Evolutionary conservation across 2,329 filamentous ascomycete species (phyloP).

Genomic region (Gaeumannomyces tritici): DNA sequence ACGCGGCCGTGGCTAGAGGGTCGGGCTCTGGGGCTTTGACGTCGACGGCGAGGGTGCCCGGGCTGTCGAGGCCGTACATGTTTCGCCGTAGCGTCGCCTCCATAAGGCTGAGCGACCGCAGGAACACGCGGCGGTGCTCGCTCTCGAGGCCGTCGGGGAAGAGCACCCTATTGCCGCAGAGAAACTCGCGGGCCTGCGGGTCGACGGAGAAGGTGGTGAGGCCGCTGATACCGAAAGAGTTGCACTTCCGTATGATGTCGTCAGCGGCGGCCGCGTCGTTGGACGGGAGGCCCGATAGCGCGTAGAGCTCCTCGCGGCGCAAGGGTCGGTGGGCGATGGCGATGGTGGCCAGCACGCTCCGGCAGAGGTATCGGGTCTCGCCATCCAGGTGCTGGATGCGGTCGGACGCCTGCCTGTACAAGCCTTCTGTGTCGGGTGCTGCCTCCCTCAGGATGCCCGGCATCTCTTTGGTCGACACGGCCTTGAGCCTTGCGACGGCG

Average conservation of each 20-base stretch:
- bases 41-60: constrained; percentile 13
- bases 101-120: constrained; percentile 22
- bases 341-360: constrained; percentile 20
- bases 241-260: constrained; percentile 22
- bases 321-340: constrained; percentile 5
- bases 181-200: constrained; percentile 32
- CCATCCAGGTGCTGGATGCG: constrained; percentile 19
- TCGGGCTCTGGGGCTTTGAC: constrained; percentile 13
- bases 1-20: constrained; percentile 16
- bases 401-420: constrained; percentile 28
- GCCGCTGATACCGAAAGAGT: constrained; percentile 26
- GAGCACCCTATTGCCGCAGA: constrained; percentile 17
- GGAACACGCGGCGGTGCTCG: constrained; percentile 21
- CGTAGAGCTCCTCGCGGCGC: constrained; percentile 1
- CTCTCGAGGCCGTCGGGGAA: constrained; percentile 16
- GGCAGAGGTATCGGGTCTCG: constrained; percentile 15
- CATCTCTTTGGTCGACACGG: neutral
- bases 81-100: constrained; percentile 20
- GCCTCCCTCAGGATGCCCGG: neutral
- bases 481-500: neutral
- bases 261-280: constrained; percentile 9
- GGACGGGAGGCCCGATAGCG: neutral
- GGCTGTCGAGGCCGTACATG: constrained; percentile 20
- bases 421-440: neutral
- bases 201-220: constrained; percentile 25